Conservation (phyloP, 2,329 filamentous ascomycete genomes). For the Mycogone perniciosa region DNA sequence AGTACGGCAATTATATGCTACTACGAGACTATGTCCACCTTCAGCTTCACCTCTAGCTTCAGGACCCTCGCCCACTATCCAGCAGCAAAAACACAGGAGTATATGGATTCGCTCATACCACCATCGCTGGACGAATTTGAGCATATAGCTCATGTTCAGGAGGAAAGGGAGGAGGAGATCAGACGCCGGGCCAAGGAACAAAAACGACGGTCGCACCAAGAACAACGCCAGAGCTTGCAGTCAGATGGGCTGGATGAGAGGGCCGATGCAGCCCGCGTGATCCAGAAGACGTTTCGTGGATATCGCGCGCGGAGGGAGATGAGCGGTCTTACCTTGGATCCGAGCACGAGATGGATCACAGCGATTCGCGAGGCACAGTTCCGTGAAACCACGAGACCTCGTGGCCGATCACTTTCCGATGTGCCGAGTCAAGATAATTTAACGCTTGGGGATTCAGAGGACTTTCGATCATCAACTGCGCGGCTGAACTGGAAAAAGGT, state of each 20-base stretch:
- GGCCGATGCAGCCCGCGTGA: conserved; percentile 47
- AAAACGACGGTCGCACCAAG: conserved; percentile 29
- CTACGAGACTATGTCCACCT: conserved; percentile 8
- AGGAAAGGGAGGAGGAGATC: conserved; percentile 38
- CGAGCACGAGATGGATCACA: conserved; percentile 65
- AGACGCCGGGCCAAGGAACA: conserved; percentile 35
- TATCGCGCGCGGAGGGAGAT: conserved; percentile 68
- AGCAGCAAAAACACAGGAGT: conserved; percentile 31
- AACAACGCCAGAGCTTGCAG: conserved; percentile 21
- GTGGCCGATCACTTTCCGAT: conserved; percentile 22
- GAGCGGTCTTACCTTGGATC: conserved; percentile 59
- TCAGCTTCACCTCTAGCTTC: conserved; percentile 10
- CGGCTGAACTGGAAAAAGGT: conserved; percentile 70
- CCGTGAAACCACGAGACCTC: conserved; percentile 43
- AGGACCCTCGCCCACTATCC: conserved; percentile 1
- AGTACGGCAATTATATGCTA: background rate
- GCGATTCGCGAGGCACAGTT: conserved; percentile 54
- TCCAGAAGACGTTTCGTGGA: conserved; percentile 70
- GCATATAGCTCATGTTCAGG: conserved; percentile 44
- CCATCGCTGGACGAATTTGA: conserved; percentile 42
- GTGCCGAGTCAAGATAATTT: conserved; percentile 5
- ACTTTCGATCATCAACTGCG: conserved; percentile 34
- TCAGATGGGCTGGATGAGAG: conserved; percentile 16
- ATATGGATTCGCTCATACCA: conserved; percentile 45
- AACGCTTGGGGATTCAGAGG: conserved; percentile 14